Evolutionary conservation across 345 rosid species (phyloP).

Genomic region (Stellera chamaejasme): DNA sequence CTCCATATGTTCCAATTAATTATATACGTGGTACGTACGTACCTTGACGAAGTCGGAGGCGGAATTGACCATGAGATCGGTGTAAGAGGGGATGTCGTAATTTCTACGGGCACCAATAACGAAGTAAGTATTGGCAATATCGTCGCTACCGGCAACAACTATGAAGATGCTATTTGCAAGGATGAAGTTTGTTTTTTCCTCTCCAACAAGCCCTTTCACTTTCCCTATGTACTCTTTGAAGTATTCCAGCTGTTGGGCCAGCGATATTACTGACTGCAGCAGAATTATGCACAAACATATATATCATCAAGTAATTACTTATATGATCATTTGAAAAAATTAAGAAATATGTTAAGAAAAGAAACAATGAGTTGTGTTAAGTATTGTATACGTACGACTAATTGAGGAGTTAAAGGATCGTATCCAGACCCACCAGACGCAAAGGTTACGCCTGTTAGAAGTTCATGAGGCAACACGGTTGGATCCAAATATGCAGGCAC

Average conservation of each 20-base stretch:
- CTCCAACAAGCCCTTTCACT: conserved; percentile 15
- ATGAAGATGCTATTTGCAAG: conserved; percentile 2
- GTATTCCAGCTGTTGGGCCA: conserved; percentile 32
- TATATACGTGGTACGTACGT: neutral
- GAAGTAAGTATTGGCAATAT: conserved; percentile 23
- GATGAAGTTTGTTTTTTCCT: conserved; percentile 5
- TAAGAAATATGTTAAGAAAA: neutral
- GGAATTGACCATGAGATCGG: conserved; percentile 23
- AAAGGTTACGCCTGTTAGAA: conserved; percentile 58
- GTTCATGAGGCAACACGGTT: conserved; percentile 35
- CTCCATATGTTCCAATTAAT: neutral
- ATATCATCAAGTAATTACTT: neutral
- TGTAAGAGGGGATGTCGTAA: conserved; percentile 25
- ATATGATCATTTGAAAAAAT: neutral
- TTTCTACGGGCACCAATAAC: conserved; percentile 16
- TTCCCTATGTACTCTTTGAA: conserved; percentile 25
- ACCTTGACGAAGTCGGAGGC: conserved; percentile 32
- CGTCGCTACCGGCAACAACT: conserved; percentile 10
- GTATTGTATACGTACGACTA: conserved; percentile 31
- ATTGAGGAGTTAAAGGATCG: conserved; percentile 39
- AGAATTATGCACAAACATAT: neutral
- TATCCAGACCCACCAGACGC: conserved; percentile 60
- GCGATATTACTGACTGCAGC: conserved; percentile 30
- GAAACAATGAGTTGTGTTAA: neutral
- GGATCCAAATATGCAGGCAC: conserved; percentile 58